Evolutionary conservation across 2,329 filamentous ascomycete species (phyloP).

Genomic region (Colletotrichum melonis): DNA sequence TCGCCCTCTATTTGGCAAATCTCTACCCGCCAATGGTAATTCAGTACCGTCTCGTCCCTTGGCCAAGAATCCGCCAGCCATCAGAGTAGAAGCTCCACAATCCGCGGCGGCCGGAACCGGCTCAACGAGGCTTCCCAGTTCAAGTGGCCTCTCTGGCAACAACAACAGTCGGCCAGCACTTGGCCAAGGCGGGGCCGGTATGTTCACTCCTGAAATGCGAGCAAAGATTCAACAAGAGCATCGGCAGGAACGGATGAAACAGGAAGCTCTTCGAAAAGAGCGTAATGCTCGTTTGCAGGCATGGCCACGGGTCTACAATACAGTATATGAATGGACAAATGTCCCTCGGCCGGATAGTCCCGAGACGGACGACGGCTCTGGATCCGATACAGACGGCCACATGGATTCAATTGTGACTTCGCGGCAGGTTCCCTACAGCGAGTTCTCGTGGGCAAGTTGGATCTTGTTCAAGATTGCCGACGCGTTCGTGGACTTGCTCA

Average conservation of each 20-base stretch:
- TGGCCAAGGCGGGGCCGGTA: background rate
- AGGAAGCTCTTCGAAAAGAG: slow-evolving; percentile 16
- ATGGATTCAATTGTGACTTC: background rate
- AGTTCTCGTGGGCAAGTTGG: slow-evolving; percentile 13
- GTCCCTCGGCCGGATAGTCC: slow-evolving; percentile 17
- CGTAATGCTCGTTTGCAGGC: slow-evolving; percentile 17
- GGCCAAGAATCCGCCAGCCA: background rate
- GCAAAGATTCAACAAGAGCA: slow-evolving; percentile 3
- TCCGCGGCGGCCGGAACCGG: background rate
- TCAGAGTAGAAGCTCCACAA: background rate
- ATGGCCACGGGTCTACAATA: slow-evolving; percentile 19
- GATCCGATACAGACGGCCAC: background rate
- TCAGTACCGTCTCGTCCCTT: background rate
- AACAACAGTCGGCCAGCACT: background rate
- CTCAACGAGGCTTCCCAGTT: background rate
- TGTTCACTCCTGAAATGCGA: slow-evolving; percentile 13
- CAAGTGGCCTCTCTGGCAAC: background rate
- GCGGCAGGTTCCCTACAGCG: background rate
- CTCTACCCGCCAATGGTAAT: background rate
- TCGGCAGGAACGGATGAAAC: slow-evolving; percentile 6
- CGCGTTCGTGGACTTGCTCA: slow-evolving; percentile 10
- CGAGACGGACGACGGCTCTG: background rate
- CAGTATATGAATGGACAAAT: slow-evolving; percentile 25
- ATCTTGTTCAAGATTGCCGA: slow-evolving; percentile 26
- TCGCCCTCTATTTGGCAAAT: background rate